These are phyloP conservation scores for Pogostemon cablin DNA, from an alignment of 257 asterid genomes.

Conservation along the genomic window DNA sequence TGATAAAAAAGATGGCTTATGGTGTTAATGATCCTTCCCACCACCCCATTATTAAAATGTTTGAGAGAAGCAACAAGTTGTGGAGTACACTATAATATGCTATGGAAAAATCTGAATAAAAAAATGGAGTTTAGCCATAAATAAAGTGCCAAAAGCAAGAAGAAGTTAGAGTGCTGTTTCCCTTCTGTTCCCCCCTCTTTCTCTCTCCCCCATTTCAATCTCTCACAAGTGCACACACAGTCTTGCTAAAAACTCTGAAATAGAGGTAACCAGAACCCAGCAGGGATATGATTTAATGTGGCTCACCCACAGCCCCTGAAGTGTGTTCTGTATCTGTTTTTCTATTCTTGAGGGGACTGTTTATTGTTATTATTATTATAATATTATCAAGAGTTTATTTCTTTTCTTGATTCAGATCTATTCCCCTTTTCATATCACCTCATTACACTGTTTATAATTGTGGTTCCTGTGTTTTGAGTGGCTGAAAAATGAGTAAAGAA, in stretches of 20 bases:
- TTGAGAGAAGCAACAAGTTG: not conserved
- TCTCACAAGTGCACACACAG: slow-evolving; percentile 15
- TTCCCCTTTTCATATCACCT: slow-evolving; percentile 26
- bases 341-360: slow-evolving; percentile 31
- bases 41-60: slow-evolving; percentile 17
- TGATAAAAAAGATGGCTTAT: slow-evolving; percentile 26
- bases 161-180: slow-evolving; percentile 34
- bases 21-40: slow-evolving; percentile 38
- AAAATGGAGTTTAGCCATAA: slow-evolving; percentile 37
- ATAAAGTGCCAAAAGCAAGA: slow-evolving; percentile 43
- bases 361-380: slow-evolving; percentile 14
- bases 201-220: slow-evolving; percentile 26
- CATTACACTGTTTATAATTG: slow-evolving; percentile 28
- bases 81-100: not conserved
- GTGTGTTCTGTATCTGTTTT: slow-evolving; percentile 17
- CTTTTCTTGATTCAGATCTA: slow-evolving; percentile 39
- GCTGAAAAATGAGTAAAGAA: slow-evolving; percentile 53
- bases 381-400: not conserved
- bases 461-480: slow-evolving; percentile 26
- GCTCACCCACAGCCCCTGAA: slow-evolving; percentile 28
- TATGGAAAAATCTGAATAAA: not conserved
- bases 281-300: slow-evolving; percentile 34
- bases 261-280: slow-evolving; percentile 47
- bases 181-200: slow-evolving; percentile 8
- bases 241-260: slow-evolving; percentile 50